Evolutionary conservation across 257 asterid genomes (phyloP).

Genomic region (Petunia axillaris): DNA sequence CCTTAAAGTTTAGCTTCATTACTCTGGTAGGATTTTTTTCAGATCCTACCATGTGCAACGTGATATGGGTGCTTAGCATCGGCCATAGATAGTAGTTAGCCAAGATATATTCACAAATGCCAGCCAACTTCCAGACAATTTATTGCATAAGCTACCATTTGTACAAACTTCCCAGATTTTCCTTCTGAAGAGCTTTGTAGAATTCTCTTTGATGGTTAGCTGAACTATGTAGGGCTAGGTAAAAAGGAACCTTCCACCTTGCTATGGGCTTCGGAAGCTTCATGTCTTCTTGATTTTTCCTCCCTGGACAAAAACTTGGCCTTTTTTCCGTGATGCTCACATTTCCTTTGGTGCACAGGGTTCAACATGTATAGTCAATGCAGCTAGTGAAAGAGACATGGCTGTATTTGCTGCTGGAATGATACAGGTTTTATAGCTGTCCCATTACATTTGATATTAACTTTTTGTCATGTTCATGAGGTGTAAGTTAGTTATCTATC

Average conservation of each 20-base stretch:
- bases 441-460: conserved; percentile 25
- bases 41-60: no score
- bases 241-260: not conserved
- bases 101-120: not conserved
- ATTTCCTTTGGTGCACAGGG: conserved; percentile 61
- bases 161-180: not conserved
- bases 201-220: not conserved
- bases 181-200: conserved; percentile 17
- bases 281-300: not conserved
- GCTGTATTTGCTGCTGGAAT: conserved; percentile 95
- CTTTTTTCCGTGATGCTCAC: conserved; percentile 4
- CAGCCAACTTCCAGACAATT: not conserved
- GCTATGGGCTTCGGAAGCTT: conserved; percentile 4
- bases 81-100: not conserved
- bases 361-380: conserved; percentile 87
- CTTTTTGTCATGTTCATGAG: conserved; percentile 26
- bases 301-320: not conserved
- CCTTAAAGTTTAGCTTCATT: no score
- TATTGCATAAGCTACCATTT: not conserved
- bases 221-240: not conserved
- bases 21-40: no score
- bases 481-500: conserved; percentile 31
- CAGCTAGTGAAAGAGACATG: conserved; percentile 96
- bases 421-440: conserved; percentile 66
- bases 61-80: no score